Conservation (phyloP, 2,329 filamentous ascomycete species). For the Penicillium sp. region DNA sequence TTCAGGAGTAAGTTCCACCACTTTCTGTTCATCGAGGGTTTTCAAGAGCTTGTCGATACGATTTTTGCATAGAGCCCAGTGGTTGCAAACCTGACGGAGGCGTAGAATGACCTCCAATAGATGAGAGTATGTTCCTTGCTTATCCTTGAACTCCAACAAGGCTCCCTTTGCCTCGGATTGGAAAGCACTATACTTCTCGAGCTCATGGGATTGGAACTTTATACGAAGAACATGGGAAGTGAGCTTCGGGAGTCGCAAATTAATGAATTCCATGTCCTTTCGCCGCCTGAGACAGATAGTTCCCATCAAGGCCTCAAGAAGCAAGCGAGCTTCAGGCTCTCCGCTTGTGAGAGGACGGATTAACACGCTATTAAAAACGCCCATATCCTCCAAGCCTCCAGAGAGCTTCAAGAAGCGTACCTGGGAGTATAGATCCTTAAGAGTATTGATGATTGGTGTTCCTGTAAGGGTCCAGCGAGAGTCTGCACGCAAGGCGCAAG, state of each 20-base stretch:
- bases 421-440: slow-evolving; percentile 78
- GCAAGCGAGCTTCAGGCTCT: slow-evolving; percentile 57
- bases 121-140: slow-evolving; percentile 62
- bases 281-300: slow-evolving; percentile 76
- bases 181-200: slow-evolving; percentile 74
- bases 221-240: slow-evolving; percentile 77
- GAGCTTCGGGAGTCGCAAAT: slow-evolving; percentile 74
- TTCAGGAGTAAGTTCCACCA: slow-evolving; percentile 69
- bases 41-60: slow-evolving; percentile 72
- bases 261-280: slow-evolving; percentile 87
- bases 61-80: slow-evolving; percentile 78
- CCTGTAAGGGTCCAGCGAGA: slow-evolving; percentile 79
- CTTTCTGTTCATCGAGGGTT: slow-evolving; percentile 65
- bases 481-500: slow-evolving; percentile 64
- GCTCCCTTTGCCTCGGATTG: slow-evolving; percentile 73
- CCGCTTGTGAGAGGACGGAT: slow-evolving; percentile 66
- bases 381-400: slow-evolving; percentile 71
- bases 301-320: slow-evolving; percentile 76
- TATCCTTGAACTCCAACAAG: slow-evolving; percentile 60
- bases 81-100: slow-evolving; percentile 82
- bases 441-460: slow-evolving; percentile 79
- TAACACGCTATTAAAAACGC: slow-evolving; percentile 72
- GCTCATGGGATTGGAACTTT: slow-evolving; percentile 70
- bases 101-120: slow-evolving; percentile 80
- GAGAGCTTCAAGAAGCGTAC: slow-evolving; percentile 74